Evolutionary conservation across 495 filamentous ascomycete genomes (phyloP), one percentile per base, ranked within the genome.

Genomic region (Astrothelium subdiscretum): DNA sequence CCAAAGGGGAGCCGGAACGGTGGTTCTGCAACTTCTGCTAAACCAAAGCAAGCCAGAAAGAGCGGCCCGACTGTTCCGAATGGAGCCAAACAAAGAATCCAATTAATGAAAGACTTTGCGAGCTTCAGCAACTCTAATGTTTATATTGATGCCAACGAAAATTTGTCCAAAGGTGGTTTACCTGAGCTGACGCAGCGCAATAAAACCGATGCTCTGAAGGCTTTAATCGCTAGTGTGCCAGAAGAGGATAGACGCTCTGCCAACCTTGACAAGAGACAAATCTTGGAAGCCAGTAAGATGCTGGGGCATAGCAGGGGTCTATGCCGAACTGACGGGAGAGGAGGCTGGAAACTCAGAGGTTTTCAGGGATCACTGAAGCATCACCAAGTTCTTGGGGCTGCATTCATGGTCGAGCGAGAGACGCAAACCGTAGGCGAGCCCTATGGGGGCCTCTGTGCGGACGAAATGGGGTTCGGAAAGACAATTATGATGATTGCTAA

Each of bases 381-480:
- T 61, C 77, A 85, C 62, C 84, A 87, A 59, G 43, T 87, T 20
- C 62, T 82, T 0, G 82, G 79, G 20, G 76, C 75, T 3, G 77
- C 76, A 0, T 86, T 80, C 70, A 87, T 87, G 85, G 65, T 81
- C 12, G 65, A 74, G 0, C 75, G 83, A 26, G 85, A 88, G 62
- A 70, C 74, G 3, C 75, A 69, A 0, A 29, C 57, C 0, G 48
- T 15, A 15, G 31, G 64, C 0, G 59, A 66, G 13, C 81, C 83
- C 0, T 69, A 68, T 26, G 84, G 84, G 0, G 84, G 85, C 0
- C 70, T 88, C 8, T 65, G 82, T 0, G 80, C 79, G 0, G 85
- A 88, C 66, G 70, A 74, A 20, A 87, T 88, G 85, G 85, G 86
- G 0, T 69, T 87, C 1, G 87, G 87, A 0, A 90, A 78, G 60